phyloP scores from a whole-genome alignment of 192 early-diverging fungal species.

The Dimargaris cristalligena region DNA sequence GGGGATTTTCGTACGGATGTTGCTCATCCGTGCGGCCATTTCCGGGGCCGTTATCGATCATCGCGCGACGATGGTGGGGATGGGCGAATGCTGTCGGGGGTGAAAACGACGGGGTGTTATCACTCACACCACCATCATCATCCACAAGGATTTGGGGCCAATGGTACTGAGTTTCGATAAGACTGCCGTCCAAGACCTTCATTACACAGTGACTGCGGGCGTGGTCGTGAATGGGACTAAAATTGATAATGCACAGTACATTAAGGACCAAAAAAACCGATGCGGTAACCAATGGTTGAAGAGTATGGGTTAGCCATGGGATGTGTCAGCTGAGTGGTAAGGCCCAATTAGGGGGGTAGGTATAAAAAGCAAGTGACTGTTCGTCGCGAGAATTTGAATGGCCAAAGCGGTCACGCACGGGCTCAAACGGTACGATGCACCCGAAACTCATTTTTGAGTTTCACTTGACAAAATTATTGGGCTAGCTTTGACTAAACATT shows the following conservation, averaged over 20 bases:
- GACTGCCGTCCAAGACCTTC: constrained; percentile 70
- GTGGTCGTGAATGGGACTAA: constrained; percentile 85
- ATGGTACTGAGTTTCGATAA: constrained; percentile 60
- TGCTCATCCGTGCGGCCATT: not conserved
- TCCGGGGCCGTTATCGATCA: constrained; percentile 14
- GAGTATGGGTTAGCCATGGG: not conserved
- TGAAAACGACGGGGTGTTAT: too few relatives aligned
- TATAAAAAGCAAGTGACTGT: too few relatives aligned
- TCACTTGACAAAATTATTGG: not conserved
- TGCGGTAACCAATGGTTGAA: not conserved
- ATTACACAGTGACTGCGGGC: constrained; percentile 78
- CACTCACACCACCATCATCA: constrained; percentile 16
- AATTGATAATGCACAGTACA: not conserved
- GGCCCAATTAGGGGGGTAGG: too few relatives aligned
- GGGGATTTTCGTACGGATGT: constrained; percentile 9
- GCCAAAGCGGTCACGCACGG: not conserved
- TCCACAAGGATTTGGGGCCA: constrained; percentile 38
- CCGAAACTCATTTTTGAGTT: not conserved
- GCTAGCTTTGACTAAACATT: not conserved
- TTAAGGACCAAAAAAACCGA: not conserved
- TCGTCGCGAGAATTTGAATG: too few relatives aligned
- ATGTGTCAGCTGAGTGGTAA: too few relatives aligned
- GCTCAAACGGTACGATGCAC: not conserved
- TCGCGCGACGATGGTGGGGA: constrained; percentile 5
- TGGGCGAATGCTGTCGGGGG: constrained; percentile 13